Conservation (phyloP, 2,329 filamentous ascomycete species). For the Sarocladium kiliense region DNA sequence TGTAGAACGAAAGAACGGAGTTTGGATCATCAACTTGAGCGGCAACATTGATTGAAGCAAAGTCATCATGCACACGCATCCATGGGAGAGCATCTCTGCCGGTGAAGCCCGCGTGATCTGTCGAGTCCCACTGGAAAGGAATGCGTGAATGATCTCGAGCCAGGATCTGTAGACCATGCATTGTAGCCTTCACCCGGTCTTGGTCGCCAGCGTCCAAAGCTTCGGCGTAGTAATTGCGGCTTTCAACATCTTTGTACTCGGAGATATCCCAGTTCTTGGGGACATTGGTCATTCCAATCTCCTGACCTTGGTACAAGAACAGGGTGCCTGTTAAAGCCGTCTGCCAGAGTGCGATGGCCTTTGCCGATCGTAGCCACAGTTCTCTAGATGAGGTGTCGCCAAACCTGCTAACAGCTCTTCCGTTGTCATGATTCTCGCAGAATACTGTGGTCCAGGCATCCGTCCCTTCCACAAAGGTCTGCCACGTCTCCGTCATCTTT, state of each 20-base stretch:
- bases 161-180: constrained; percentile 49
- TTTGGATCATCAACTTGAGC: constrained; percentile 37
- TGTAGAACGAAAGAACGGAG: constrained; percentile 57
- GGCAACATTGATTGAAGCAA: constrained; percentile 49
- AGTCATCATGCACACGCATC: constrained; percentile 63
- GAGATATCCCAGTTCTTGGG: constrained; percentile 44
- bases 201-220: constrained; percentile 29
- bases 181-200: constrained; percentile 37
- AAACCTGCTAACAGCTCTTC: constrained; percentile 51
- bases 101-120: constrained; percentile 58
- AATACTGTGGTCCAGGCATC: constrained; percentile 57
- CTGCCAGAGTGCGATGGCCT: constrained; percentile 48
- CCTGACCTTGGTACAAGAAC: constrained; percentile 56
- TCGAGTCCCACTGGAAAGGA: constrained; percentile 61
- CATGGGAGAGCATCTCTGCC: constrained; percentile 43
- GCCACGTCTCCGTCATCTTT: constrained; percentile 38
- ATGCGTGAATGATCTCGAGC: constrained; percentile 60
- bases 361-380: constrained; percentile 39
- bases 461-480: constrained; percentile 41
- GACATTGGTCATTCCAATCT: constrained; percentile 56
- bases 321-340: constrained; percentile 46
- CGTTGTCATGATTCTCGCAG: constrained; percentile 61
- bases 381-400: constrained; percentile 38
- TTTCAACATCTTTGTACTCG: constrained; percentile 51
- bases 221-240: constrained; percentile 44